Percentiles rank a stretch among this genome's conserved stretches.
Conservation (phyloP, 257 asterid species). For the Nicotiana knightiana region DNA sequence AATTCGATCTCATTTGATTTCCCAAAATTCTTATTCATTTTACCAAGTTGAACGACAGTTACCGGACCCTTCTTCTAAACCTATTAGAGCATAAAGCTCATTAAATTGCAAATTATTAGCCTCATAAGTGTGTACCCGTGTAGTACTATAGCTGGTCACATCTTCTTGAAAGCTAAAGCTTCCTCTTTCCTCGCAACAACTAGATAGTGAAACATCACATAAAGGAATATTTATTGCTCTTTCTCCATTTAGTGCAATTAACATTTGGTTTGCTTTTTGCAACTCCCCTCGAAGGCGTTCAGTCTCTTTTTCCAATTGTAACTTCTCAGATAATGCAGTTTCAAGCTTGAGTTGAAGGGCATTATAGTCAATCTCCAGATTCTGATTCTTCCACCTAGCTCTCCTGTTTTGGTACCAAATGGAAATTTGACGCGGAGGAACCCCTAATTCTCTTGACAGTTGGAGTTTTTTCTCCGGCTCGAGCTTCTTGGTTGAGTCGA, state of each 20-base stretch:
- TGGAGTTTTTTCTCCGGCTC: slow-evolving; percentile 67
- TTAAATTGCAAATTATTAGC: slow-evolving; percentile 38
- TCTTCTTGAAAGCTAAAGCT: slow-evolving; percentile 55
- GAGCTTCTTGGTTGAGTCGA: slow-evolving; percentile 62
- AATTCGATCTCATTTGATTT: neutral
- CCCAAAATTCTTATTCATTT: neutral
- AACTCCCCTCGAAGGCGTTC: slow-evolving; percentile 48
- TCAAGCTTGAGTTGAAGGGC: slow-evolving; percentile 60
- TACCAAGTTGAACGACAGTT: neutral
- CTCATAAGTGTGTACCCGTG: slow-evolving; percentile 36
- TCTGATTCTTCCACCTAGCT: slow-evolving; percentile 87
- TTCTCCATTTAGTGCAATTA: slow-evolving; percentile 20
- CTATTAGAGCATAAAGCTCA: slow-evolving; percentile 63
- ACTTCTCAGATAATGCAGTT: slow-evolving; percentile 51
- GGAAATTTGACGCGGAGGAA: slow-evolving; percentile 79
- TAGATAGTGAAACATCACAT: slow-evolving; percentile 40
- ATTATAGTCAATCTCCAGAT: slow-evolving; percentile 53
- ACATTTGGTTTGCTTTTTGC: slow-evolving; percentile 38
- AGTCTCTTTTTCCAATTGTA: slow-evolving; percentile 50
- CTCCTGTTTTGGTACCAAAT: slow-evolving; percentile 89
- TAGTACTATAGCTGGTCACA: slow-evolving; percentile 26
- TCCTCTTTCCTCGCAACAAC: slow-evolving; percentile 51
- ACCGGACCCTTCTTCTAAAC: slow-evolving; percentile 21
- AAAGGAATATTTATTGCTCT: slow-evolving; percentile 10
- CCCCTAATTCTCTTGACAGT: slow-evolving; percentile 61